Evolutionary conservation across 2,329 filamentous ascomycete species (phyloP), one percentile per base, ranked within the genome.

Genomic region (Zasmidium cellare): DNA sequence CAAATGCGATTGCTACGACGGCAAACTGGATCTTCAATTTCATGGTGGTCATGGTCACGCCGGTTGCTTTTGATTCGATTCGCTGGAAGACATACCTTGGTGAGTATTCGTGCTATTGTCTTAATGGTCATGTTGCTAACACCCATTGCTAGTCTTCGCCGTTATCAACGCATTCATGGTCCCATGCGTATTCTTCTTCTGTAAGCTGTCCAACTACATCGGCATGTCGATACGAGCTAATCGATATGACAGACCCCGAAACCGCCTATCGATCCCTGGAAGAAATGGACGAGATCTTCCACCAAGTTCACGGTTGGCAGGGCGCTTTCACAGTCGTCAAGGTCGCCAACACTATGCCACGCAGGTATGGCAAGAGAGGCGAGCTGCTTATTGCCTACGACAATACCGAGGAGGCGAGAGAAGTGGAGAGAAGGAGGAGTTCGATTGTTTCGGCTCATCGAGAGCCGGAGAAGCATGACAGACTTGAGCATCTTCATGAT

Each of bases 191-290:
- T 73, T 72, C 57, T 71, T 70, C 53, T 63, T 65, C 61, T 64
- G 23, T n/a, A n/a, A n/a, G n/a, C n/a, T n/a, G n/a, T n/a, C n/a
- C n/a, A n/a, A n/a, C n/a, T n/a, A n/a, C n/a, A n/a, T n/a, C n/a
- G n/a, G n/a, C n/a, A n/a, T n/a, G n/a, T n/a, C n/a, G n/a, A n/a
- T n/a, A n/a, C n/a, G n/a, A n/a, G n/a, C n/a, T n/a, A n/a, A n/a
- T n/a, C n/a, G n/a, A n/a, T n/a, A n/a, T n/a, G n/a, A n/a, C n/a
- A n/a, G n/a, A n/a, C 72, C 85, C 85, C 0, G 86, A 88, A 72
- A 88, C 86, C 9, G 82, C 82, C 1, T 84, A 84, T 67, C 79
- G 85, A 44, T 84, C 81, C 1, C 79, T 88, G 19, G 85, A 88
- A 70, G 85, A 88, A 68, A 87, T 88, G 82, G 85, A 88, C 65